Base-by-base conservation (phyloP, 169 alveolate genomes). In the Theileria sp. region DNA sequence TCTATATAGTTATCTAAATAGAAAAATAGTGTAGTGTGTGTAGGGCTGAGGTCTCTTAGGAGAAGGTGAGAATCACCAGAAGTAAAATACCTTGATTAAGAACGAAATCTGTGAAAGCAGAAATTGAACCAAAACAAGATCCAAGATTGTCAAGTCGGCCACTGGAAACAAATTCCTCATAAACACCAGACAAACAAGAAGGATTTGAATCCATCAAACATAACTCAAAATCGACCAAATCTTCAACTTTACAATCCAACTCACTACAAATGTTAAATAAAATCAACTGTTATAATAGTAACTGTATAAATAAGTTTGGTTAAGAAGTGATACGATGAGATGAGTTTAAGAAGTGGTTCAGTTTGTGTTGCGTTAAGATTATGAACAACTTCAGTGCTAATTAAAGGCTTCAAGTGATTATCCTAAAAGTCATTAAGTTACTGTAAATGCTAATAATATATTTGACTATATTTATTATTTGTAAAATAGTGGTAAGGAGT, bases 161-260 rank as follows among this genome's bases (percentile, higher is more conserved):
- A 36, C 98, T 92, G 17, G 97, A 94, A 23, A 97, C 89, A 77
- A 96, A 97, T 85, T 97, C 99, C 75, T 96, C 92, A 83, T 96
- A 95, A 6, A 96, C 88, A 13, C 99, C 99, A n/a, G 96, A 92
- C 15, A 95, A 81, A 15, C 89, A 77, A 1, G 98, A 89, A 23
- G 95, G 94, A 32, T 94, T 81, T 9, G 96, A 83, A 88, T 97
- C 99, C 93, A 96, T 93, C 23, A 97, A 82, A 49, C 94, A 95
- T 38, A 97, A 77, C 54, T 96, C 99, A 78, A 96, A 93, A 75
- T 89, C 92, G n/a, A 89, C 79, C 19, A 89, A 86, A 49, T 89
- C 94, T 17, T 79, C 92, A 58, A 80, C 90, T 38, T 62, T 51
- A 38, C 87, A 86, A 10, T 80, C 73, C 70, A 89, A 65, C n/a